These are phyloP conservation scores for Pseudogymnoascus sp. DNA, from an alignment of 2,329 filamentous ascomycete species.

Conservation along the genomic window DNA sequence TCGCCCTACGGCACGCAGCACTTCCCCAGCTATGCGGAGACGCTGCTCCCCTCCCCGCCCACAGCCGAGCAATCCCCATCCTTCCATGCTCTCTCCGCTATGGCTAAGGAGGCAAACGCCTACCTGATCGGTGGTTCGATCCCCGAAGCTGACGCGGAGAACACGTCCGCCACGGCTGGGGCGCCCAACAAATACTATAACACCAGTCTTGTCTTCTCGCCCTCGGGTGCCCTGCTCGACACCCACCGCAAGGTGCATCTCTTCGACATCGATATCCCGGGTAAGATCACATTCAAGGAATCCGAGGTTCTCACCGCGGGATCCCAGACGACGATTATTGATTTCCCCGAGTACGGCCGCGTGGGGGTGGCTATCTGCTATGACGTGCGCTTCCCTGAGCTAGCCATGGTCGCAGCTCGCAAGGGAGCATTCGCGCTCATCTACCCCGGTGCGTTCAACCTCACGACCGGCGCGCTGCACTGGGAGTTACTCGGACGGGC, in stretches of 20 bases:
- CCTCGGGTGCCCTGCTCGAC: slow-evolving; percentile 70
- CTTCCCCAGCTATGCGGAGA: slow-evolving; percentile 90
- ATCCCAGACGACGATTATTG: slow-evolving; percentile 76
- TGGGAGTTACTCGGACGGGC: slow-evolving; percentile 81
- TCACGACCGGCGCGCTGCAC: slow-evolving; percentile 85
- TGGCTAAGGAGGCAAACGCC: slow-evolving; percentile 70
- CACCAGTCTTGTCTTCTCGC: slow-evolving; percentile 78
- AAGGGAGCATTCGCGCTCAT: slow-evolving; percentile 81
- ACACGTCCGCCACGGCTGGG: slow-evolving; percentile 25
- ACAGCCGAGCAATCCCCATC: slow-evolving; percentile 66
- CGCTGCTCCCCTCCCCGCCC: slow-evolving; percentile 72
- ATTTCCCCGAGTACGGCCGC: slow-evolving; percentile 81
- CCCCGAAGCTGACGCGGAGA: slow-evolving; percentile 65
- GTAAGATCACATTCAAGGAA: slow-evolving; percentile 86
- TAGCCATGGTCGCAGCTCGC: slow-evolving; percentile 81
- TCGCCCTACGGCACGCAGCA: slow-evolving; percentile 88
- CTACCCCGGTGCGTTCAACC: slow-evolving; percentile 96
- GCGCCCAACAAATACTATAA: slow-evolving; percentile 72
- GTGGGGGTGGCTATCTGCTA: slow-evolving; percentile 93
- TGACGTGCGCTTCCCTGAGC: slow-evolving; percentile 92
- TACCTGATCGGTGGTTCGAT: slow-evolving; percentile 91
- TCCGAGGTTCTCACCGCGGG: slow-evolving; percentile 83
- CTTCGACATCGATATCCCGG: slow-evolving; percentile 96
- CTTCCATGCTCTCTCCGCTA: slow-evolving; percentile 73
- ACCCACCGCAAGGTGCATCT: slow-evolving; percentile 91